These are phyloP conservation scores for Camellia sinensis DNA, from an alignment of 148 eudicot genomes.

Conservation along the genomic window DNA sequence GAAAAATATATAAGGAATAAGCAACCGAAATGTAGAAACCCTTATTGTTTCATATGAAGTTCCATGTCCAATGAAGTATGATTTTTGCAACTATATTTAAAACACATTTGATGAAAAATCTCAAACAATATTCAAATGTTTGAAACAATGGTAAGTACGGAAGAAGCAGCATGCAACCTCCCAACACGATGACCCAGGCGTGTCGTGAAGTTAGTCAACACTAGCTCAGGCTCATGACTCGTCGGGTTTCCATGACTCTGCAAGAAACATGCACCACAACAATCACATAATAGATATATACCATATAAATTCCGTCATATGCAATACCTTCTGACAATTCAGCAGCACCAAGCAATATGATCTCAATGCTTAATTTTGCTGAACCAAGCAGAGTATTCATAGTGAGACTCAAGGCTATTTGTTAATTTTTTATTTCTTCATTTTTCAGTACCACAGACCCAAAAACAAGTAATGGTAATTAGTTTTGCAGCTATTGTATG, in stretches of 20 bases:
- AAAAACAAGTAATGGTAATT: background rate
- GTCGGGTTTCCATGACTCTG: slow-evolving; percentile 99
- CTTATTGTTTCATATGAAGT: background rate
- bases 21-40: background rate
- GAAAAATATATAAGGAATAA: background rate
- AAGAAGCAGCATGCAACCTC: slow-evolving; percentile 36
- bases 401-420: background rate
- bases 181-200: slow-evolving; percentile 64
- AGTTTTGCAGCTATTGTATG: background rate
- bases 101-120: background rate
- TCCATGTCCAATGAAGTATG: background rate
- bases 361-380: background rate
- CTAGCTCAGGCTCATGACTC: slow-evolving; percentile 84
- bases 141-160: background rate
- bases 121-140: background rate
- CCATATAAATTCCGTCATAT: background rate
- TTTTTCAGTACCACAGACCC: background rate
- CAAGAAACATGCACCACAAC: slow-evolving; percentile 13
- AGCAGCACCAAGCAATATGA: background rate
- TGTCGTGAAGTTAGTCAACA: slow-evolving; percentile 80
- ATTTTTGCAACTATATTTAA: background rate
- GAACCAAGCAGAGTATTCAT: background rate
- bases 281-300: background rate
- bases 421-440: background rate
- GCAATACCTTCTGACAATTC: background rate